Evolutionary conservation across 768 basidiomycete genomes (phyloP).

Genomic region (Trametes cingulata): DNA sequence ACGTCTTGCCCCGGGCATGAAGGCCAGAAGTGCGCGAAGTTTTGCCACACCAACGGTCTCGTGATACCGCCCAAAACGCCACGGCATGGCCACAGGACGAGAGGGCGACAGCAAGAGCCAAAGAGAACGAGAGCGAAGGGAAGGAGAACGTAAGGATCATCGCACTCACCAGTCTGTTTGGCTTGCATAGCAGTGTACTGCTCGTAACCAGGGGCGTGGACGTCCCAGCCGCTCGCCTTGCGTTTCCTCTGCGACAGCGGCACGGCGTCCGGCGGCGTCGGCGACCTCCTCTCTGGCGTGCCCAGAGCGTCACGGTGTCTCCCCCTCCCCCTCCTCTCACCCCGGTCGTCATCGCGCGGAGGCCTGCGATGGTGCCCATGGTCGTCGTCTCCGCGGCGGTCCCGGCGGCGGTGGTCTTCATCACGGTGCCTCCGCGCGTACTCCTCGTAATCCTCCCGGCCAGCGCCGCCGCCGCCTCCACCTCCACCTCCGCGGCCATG

Average conservation of each 20-base stretch:
- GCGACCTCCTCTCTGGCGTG: slow-evolving; percentile 79
- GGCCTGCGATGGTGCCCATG: slow-evolving; percentile 36
- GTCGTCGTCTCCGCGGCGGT: slow-evolving; percentile 38
- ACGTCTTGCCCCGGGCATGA: too few species aligned
- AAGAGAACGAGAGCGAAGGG: slow-evolving; percentile 1
- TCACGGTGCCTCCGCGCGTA: slow-evolving; percentile 33
- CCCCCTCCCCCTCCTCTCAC: slow-evolving; percentile 51
- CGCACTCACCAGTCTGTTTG: slow-evolving; percentile 85
- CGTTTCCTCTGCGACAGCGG: slow-evolving; percentile 85
- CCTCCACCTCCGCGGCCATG: slow-evolving; percentile 30
- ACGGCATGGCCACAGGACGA: background rate
- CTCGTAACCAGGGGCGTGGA: slow-evolving; percentile 94
- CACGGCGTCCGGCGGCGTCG: slow-evolving; percentile 84
- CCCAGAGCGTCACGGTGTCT: slow-evolving; percentile 56
- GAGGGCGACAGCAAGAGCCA: slow-evolving; percentile 8
- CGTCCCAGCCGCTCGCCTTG: slow-evolving; percentile 94
- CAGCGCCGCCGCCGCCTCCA: slow-evolving; percentile 26
- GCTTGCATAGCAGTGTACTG: slow-evolving; percentile 94
- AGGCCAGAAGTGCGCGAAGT: background rate
- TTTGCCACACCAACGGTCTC: too few species aligned
- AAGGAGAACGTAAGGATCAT: background rate
- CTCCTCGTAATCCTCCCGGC: slow-evolving; percentile 27
- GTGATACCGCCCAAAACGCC: background rate
- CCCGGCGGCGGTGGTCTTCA: slow-evolving; percentile 43
- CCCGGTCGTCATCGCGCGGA: slow-evolving; percentile 37